Percentiles rank a stretch among this genome's conserved stretches.
phyloP scores from a whole-genome alignment of 768 basidiomycete genomes.

The Pleurotus tuoliensis region DNA sequence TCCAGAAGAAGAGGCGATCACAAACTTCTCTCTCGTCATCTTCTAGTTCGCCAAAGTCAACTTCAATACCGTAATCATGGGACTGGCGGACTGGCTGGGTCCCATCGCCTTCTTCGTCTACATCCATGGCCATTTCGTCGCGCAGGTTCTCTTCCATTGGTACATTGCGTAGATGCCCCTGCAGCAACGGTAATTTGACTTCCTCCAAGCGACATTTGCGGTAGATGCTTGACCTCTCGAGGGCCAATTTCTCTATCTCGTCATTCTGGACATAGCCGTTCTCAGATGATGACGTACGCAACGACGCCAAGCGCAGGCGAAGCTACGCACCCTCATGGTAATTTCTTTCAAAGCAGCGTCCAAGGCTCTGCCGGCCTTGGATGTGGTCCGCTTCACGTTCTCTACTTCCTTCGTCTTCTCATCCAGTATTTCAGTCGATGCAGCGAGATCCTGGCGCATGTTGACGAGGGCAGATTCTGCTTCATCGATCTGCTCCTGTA shows the following conservation, averaged over 20 bases:
- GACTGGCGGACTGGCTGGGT: constrained; percentile 70
- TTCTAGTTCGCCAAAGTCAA: constrained; percentile 73
- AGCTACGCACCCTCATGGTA: constrained; percentile 55
- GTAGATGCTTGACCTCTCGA: constrained; percentile 78
- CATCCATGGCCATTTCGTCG: constrained; percentile 87
- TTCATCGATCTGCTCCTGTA: constrained; percentile 56
- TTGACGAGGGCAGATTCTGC: constrained; percentile 51
- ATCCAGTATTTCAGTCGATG: constrained; percentile 60
- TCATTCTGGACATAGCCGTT: constrained; percentile 26
- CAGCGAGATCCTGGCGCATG: constrained; percentile 59
- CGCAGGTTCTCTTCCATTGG: constrained; percentile 94
- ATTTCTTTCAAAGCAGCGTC: constrained; percentile 93
- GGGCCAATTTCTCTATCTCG: constrained; percentile 59
- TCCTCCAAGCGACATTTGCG: constrained; percentile 93
- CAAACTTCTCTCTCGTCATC: constrained; percentile 72
- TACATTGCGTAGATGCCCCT: constrained; percentile 79
- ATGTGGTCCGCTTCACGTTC: constrained; percentile 65
- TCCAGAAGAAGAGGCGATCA: background rate
- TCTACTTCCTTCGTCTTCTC: constrained; percentile 74
- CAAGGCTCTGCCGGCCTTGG: constrained; percentile 68
- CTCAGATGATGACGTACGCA: background rate
- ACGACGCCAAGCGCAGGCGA: background rate
- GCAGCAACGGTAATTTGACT: constrained; percentile 71
- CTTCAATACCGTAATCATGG: constrained; percentile 84
- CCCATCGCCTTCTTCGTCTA: constrained; percentile 84